Evolutionary conservation across 208 protist genomes (phyloP).

Genomic region (Leptomonas pyrrhocoris): DNA sequence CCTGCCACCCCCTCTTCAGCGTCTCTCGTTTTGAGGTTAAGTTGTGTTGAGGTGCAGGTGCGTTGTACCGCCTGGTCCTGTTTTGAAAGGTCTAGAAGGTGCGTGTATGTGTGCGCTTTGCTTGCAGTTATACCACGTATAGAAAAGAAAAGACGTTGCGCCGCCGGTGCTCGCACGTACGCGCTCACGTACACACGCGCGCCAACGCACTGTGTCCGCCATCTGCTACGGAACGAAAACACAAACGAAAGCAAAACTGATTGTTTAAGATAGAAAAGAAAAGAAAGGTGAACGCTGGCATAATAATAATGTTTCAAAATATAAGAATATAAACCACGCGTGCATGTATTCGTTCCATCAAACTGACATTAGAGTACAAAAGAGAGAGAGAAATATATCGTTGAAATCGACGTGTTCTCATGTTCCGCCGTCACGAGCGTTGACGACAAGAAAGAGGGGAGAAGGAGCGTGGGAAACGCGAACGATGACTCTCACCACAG

Average conservation of each 20-base stretch:
- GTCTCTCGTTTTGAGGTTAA: background rate
- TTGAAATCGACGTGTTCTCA: conserved; percentile 4
- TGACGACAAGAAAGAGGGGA: conserved; percentile 1
- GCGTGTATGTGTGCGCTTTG: background rate
- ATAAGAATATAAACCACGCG: background rate
- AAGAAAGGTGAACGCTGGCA: no score
- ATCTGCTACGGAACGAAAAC: background rate
- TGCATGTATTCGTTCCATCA: conserved; percentile 6
- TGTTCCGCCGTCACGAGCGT: background rate
- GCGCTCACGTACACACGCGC: conserved; percentile 10
- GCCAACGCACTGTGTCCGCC: background rate
- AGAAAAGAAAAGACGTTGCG: conserved; percentile 1
- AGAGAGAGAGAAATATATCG: conserved; percentile 18
- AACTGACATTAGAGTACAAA: conserved; percentile 12
- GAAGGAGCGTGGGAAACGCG: conserved; percentile 14
- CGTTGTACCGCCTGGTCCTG: no score
- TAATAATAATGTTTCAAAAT: background rate
- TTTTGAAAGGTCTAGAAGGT: no score
- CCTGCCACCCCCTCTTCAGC: no score
- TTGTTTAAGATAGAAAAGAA: background rate
- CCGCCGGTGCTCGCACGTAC: background rate
- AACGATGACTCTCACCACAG: no score
- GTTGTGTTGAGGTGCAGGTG: no score
- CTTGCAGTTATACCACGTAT: background rate
- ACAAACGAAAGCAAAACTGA: no score